Percentiles rank a stretch among this genome's conserved stretches.
Conservation (phyloP, 331 rosid genomes). For the Pyracantha coccinea region DNA sequence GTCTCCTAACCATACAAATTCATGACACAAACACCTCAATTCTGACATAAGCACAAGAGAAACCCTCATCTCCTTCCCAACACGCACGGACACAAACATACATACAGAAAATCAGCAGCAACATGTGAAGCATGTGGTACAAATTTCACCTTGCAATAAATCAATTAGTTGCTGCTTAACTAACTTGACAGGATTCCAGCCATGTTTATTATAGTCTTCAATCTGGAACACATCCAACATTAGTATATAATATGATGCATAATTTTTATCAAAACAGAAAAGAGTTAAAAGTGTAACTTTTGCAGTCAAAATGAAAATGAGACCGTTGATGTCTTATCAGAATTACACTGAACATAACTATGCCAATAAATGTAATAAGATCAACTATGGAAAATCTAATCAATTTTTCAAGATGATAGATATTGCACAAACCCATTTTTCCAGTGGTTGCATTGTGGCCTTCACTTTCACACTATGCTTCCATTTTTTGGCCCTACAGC, state of each 20-base stretch:
- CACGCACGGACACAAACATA: neutral
- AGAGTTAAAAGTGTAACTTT: neutral
- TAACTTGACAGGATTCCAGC: slow-evolving; percentile 38
- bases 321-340: neutral
- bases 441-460: slow-evolving; percentile 73
- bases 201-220: slow-evolving; percentile 42
- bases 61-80: neutral
- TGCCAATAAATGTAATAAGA: too few relatives aligned
- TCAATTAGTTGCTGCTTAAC: slow-evolving; percentile 63
- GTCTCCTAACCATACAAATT: neutral
- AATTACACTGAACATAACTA: neutral
- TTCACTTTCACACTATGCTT: slow-evolving; percentile 93
- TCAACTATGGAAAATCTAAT: neutral
- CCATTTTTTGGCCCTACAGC: slow-evolving; percentile 98
- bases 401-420: slow-evolving; percentile 10
- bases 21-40: slow-evolving; percentile 7
- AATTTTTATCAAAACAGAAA: neutral
- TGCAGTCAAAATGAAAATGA: neutral
- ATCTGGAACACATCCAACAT: slow-evolving; percentile 45
- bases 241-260: neutral
- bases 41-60: neutral
- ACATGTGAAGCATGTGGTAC: slow-evolving; percentile 2
- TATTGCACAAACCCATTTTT: slow-evolving; percentile 79
- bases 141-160: slow-evolving; percentile 62
- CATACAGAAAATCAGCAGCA: neutral